Percentiles rank a stretch among this genome's conserved stretches.
phyloP scores from a whole-genome alignment of 305 asterid genomes.

The Fraxinus latifolia region DNA sequence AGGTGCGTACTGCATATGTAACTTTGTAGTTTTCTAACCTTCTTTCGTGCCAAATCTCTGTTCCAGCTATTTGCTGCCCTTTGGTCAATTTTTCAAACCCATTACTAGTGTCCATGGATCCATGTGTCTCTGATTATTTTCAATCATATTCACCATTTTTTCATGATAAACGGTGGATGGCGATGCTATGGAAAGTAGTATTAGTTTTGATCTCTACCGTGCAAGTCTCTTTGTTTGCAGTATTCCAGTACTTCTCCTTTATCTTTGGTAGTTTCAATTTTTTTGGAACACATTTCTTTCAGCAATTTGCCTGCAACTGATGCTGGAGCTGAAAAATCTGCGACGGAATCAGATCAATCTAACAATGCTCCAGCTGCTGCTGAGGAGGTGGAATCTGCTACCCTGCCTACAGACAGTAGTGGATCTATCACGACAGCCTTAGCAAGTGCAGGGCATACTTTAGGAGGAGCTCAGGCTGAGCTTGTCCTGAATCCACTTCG shows the following conservation, averaged over 20 bases:
- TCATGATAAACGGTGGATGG: neutral
- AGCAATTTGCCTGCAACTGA: constrained; percentile 57
- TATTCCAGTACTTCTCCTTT: constrained; percentile 19
- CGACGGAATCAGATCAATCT: constrained; percentile 44
- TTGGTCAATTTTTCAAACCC: constrained; percentile 2
- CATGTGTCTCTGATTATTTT: neutral
- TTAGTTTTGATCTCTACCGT: constrained; percentile 13
- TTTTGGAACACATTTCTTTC: constrained; percentile 28
- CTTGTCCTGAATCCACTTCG: constrained; percentile 85
- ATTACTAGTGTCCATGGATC: constrained; percentile 8
- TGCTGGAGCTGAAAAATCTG: constrained; percentile 48
- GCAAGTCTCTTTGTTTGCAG: constrained; percentile 14
- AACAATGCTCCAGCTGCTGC: constrained; percentile 36
- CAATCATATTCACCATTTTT: neutral
- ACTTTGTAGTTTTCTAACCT: constrained; percentile 18
- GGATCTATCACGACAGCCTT: constrained; percentile 54
- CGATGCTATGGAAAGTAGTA: constrained; percentile 14
- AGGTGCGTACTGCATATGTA: constrained; percentile 42
- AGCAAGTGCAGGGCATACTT: constrained; percentile 84
- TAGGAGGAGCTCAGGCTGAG: constrained; percentile 82
- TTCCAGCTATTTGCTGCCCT: constrained; percentile 9
- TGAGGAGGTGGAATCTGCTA: constrained; percentile 45
- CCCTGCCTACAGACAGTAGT: constrained; percentile 26
- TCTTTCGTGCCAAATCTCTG: constrained; percentile 24
- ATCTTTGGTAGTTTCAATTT: constrained; percentile 22